phyloP scores from a whole-genome alignment of 257 asterid species.

The Rauvolfia tetraphylla region DNA sequence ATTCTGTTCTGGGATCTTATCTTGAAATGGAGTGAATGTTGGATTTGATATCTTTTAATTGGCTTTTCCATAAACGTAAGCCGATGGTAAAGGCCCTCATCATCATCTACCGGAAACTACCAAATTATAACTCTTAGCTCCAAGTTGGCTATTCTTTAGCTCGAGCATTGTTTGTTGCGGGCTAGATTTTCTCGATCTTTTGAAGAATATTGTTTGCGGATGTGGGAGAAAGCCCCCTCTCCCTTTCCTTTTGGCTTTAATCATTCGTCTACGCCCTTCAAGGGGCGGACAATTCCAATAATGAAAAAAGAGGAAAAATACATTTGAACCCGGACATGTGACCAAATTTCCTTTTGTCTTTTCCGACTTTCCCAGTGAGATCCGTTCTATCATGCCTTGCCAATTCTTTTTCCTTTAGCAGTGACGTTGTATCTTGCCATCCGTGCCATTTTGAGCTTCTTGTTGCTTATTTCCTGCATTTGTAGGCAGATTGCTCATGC shows the following conservation, averaged over 20 bases:
- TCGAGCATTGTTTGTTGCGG: conserved; percentile 19
- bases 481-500: neutral
- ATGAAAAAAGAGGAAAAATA: conserved; percentile 26
- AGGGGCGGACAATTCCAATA: conserved; percentile 34
- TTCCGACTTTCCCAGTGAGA: conserved; percentile 20
- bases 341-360: conserved; percentile 14
- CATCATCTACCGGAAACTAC: too few relatives aligned
- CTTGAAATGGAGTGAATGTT: conserved; percentile 9
- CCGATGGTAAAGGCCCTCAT: neutral
- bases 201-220: conserved; percentile 28
- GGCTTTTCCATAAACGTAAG: neutral
- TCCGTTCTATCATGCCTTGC: conserved; percentile 31
- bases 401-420: conserved; percentile 31
- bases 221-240: conserved; percentile 13
- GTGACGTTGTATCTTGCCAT: conserved; percentile 23
- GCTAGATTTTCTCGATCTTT: conserved; percentile 34
- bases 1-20: conserved; percentile 18
- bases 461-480: neutral
- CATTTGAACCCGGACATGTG: conserved; percentile 33
- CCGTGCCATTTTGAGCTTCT: conserved; percentile 8
- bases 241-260: neutral
- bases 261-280: neutral
- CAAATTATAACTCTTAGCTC: too few relatives aligned
- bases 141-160: conserved; percentile 25
- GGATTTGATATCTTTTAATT: conserved; percentile 7